A percentile compares a stretch with the other conserved stretches of the same genome.
These are phyloP conservation scores for Buddleja alternifolia DNA, from an alignment of 257 asterid genomes.

Conservation along the genomic window DNA sequence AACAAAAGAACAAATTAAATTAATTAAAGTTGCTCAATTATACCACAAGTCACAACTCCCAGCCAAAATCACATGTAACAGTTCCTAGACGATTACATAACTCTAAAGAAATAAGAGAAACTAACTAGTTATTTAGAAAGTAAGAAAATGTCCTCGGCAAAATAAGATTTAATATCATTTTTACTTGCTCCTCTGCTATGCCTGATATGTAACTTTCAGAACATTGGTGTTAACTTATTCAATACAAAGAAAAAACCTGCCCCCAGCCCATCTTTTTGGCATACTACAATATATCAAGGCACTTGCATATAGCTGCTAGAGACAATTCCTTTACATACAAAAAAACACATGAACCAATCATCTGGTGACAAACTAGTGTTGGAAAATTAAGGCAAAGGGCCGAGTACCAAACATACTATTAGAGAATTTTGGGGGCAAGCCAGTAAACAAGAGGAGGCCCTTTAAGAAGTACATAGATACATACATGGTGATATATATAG, in stretches of 20 bases:
- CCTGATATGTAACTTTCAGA: too few species aligned
- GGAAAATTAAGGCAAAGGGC: not conserved
- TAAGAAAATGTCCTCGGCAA: not conserved
- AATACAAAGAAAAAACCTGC: too few species aligned
- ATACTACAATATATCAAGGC: not conserved
- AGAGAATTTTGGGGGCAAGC: constrained; percentile 12
- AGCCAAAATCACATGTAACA: not conserved
- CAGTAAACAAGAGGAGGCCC: not conserved
- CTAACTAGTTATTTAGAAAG: not conserved
- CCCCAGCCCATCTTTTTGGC: too few species aligned
- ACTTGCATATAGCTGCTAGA: not conserved
- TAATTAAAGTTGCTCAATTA: not conserved
- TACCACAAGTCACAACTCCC: not conserved
- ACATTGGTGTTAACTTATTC: too few species aligned
- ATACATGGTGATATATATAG: constrained; percentile 93
- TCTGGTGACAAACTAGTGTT: not conserved
- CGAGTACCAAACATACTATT: not conserved
- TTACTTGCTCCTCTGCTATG: too few species aligned
- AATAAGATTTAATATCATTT: not conserved
- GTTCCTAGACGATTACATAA: not conserved
- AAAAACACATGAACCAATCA: not conserved
- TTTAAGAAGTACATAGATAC: constrained; percentile 24
- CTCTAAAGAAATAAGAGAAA: not conserved
- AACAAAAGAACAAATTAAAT: not conserved
- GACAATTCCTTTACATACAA: constrained; percentile 3